Evolutionary conservation across 2,329 filamentous ascomycete species (phyloP), one percentile per base, ranked within the genome.

Genomic region (Monosporascus sp.): DNA sequence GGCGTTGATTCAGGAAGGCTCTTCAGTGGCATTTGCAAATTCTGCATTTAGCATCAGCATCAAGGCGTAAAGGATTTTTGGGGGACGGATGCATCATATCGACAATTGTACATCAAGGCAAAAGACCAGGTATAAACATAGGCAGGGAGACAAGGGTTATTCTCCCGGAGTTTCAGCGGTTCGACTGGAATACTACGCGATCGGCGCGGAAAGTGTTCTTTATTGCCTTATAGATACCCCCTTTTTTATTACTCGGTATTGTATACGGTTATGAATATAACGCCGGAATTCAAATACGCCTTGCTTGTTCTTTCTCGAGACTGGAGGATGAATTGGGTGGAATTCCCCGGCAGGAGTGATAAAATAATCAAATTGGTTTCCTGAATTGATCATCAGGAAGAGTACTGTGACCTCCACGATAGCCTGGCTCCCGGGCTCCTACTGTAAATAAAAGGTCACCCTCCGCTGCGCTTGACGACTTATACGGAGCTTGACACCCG

Each of bases 11-110:
- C 22, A 36, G 37, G 46, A 31, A n/a, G 43, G n/a, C n/a, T 39
- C 41, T 58, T 15, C 17, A 41, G 5, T n/a, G 49, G 54, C 54
- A 54, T 57, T 51, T 55, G 46, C 53, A 51, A 52, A 46, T 46
- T 46, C 22, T 22, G 39, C 39, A 43, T 43, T 20, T 18, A 20
- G 39, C 39, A 43, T 43, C 39, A 24, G 9, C 39, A 35, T 11
- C 31, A 14, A 35, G 39, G 39, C 39, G 39, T 20, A 43, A 43
- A 24, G 18, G 18, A 20, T 14, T 20, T 20, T 20, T 5, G 39
- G 39, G 18, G 39, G 9, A 20, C 14, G 39, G n/a, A 6, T 14
- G 14, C 39, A 24, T 43, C n/a, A 24, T 20, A 7, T 20, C 4
- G 31, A 35, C 31, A 35, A 35, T 14, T 43, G 39, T 24, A 43